These are phyloP conservation scores for Aspergillus carbonarius DNA, from an alignment of 2,329 filamentous ascomycete genomes.

Conservation along the genomic window DNA sequence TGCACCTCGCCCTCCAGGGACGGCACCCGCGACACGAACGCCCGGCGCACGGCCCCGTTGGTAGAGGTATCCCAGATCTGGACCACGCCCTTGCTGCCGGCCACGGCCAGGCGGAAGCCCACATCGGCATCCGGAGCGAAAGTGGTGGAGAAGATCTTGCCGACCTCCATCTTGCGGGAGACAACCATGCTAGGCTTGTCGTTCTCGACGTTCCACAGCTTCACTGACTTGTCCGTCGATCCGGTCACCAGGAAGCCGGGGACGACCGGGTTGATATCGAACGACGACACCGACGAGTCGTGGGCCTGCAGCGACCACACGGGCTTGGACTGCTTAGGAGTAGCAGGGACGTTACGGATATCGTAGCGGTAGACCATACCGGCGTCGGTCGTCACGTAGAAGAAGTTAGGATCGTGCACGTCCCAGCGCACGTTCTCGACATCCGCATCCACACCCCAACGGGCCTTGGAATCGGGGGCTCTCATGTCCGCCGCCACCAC, in stretches of 20 bases:
- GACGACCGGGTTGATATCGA: conserved; percentile 86
- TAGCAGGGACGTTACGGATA: conserved; percentile 70
- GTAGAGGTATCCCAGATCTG: conserved; percentile 97
- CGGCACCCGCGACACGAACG: conserved; percentile 73
- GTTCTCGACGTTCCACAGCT: conserved; percentile 88
- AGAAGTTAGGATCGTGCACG: conserved; percentile 86
- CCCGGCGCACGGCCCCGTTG: conserved; percentile 78
- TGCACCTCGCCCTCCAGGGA: conserved; percentile 60
- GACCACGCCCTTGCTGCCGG: conserved; percentile 88
- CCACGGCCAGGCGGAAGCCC: conserved; percentile 86
- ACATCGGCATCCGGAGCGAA: conserved; percentile 92
- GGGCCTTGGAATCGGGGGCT: conserved; percentile 76
- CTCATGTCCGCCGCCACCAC: conserved; percentile 96
- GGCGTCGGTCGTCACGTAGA: conserved; percentile 91
- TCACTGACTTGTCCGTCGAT: conserved; percentile 90
- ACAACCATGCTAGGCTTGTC: conserved; percentile 87
- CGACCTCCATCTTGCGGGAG: conserved; percentile 86
- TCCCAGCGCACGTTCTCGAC: conserved; percentile 94
- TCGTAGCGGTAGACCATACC: conserved; percentile 94
- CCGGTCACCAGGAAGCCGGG: conserved; percentile 93
- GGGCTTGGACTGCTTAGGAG: conserved; percentile 73
- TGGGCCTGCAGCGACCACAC: conserved; percentile 96
- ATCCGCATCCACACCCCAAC: conserved; percentile 94
- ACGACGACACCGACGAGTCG: conserved; percentile 85
- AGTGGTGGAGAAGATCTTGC: conserved; percentile 85